These are phyloP conservation scores for Halophytophthora batemanensis DNA, from an alignment of 352 stramenopile genomes.

Conservation along the genomic window DNA sequence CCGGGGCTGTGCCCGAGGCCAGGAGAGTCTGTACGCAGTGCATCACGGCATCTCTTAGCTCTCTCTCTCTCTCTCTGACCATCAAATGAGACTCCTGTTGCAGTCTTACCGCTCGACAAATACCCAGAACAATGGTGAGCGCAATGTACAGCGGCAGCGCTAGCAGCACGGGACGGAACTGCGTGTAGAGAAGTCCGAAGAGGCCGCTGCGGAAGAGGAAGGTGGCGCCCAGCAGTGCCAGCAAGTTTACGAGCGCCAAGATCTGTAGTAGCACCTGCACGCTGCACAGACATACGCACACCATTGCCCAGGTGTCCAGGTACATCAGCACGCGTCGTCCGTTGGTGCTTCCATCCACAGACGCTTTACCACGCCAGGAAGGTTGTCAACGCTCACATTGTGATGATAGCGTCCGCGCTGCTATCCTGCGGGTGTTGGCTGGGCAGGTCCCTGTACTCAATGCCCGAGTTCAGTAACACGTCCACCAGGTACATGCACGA, in stretches of 20 bases:
- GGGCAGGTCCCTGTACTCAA: conserved; percentile 58
- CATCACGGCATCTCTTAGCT: conserved; percentile 1
- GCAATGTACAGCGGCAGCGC: conserved; percentile 51
- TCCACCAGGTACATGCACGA: conserved; percentile 47
- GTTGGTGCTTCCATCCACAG: not conserved
- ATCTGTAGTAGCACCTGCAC: conserved; percentile 70
- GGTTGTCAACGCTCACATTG: conserved; percentile 37
- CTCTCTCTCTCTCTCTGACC: not conserved
- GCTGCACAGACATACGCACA: conserved; percentile 14
- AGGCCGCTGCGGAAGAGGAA: conserved; percentile 74
- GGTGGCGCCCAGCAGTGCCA: conserved; percentile 53
- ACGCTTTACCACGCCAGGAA: too few relatives aligned
- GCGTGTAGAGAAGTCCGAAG: conserved; percentile 49
- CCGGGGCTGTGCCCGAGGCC: conserved; percentile 19
- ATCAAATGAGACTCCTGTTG: too few relatives aligned
- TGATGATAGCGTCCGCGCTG: conserved; percentile 40
- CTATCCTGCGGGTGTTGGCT: conserved; percentile 24
- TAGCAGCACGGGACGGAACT: conserved; percentile 49
- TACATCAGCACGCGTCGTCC: not conserved
- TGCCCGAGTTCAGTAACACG: conserved; percentile 52
- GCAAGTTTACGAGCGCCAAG: conserved; percentile 46
- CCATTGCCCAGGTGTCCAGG: not conserved
- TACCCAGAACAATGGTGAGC: conserved; percentile 40
- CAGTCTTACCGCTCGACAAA: conserved; percentile 31
- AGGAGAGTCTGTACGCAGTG: conserved; percentile 27